Base-by-base conservation (phyloP, 2,329 filamentous ascomycete species). In the Colletotrichum truncatum region DNA sequence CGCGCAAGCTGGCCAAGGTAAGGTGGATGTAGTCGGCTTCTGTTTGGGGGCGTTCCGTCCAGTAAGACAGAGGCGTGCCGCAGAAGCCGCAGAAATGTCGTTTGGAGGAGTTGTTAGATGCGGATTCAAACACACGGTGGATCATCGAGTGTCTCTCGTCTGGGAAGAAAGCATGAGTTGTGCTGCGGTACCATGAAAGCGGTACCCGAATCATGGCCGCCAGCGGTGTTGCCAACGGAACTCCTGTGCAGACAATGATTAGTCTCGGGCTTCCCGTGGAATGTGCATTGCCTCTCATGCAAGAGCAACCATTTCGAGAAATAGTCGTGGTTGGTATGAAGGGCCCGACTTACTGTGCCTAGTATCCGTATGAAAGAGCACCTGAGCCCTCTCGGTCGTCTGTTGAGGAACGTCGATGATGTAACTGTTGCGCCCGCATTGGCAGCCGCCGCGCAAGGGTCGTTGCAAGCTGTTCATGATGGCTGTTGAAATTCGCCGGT, bases 81-180 rank as follows among this genome's bases (percentile, higher is more conserved):
- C 94, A 97, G 80, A 92, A 97, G 23, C 94, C 94, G 78, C 94
- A 98, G 78, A 98, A 98, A 70, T 93, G 87, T 52, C 93, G 89
- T 74, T 91, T 89, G 1, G 87, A 83, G 71, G 86, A 80, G 54
- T 84, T 83, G 55, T 86, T 85, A 70, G 82, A 79, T 3, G 82
- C 82, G 21, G 89, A 85, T 9, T 87, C 87, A 76, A 92, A 94
- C 49, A 85, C 84, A 39, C 90, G 87, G 60, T 87, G 88, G 74
- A 94, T 94, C 54, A 82, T 82, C 57, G 82, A 71, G 75, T 88
- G 86, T 14, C 89, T 88, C 80, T 97, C 94, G 77, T 97, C 93
- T 3, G 91, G 86, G 75, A 91, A 94, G 75, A 90, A 91, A 48
- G 93, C 87, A 70, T 89, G 86, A 1, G 92, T 96, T 38, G 86